phyloP scores from a whole-genome alignment of 495 filamentous ascomycete species.

The Antarctomyces pellizariae region DNA sequence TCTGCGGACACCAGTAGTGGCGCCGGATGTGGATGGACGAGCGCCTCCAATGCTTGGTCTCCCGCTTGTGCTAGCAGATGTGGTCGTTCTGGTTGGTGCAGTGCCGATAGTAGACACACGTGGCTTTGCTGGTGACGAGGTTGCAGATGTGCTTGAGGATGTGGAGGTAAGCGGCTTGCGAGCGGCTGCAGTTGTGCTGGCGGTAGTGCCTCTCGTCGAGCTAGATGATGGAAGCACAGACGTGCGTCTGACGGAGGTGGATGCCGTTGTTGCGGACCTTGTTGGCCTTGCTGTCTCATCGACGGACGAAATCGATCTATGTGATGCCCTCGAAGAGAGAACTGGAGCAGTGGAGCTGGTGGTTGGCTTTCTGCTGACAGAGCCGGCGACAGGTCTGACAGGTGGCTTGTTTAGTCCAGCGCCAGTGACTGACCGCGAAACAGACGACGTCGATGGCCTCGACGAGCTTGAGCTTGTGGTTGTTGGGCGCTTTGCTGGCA shows the following conservation, averaged over 20 bases:
- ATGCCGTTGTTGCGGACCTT: constrained; percentile 14
- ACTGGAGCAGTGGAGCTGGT: constrained; percentile 10
- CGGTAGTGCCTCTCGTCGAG: constrained; percentile 12
- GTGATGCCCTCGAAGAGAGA: constrained; percentile 7
- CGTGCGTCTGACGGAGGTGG: constrained; percentile 12
- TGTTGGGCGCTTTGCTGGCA: constrained; percentile 6
- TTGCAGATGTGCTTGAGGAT: constrained; percentile 16
- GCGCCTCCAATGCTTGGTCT: constrained; percentile 13
- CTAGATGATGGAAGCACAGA: no score
- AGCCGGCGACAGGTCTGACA: constrained; percentile 7
- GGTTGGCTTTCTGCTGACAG: constrained; percentile 9
- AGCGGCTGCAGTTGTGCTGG: constrained; percentile 4
- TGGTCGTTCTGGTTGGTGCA: constrained; percentile 13
- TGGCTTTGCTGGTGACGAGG: constrained; percentile 20
- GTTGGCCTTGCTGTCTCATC: constrained; percentile 12
- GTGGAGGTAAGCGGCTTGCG: constrained; percentile 13
- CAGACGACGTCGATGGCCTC: constrained; percentile 8
- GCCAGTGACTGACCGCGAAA: constrained; percentile 9
- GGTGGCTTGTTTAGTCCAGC: constrained; percentile 12
- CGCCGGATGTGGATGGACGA: constrained; percentile 12
- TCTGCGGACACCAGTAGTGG: constrained; percentile 17
- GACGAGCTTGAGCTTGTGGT: constrained; percentile 6
- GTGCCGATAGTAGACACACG: constrained; percentile 13
- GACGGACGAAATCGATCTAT: constrained; percentile 10
- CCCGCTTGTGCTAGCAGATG: constrained; percentile 11